phyloP scores from a whole-genome alignment of 2,329 filamentous ascomycete genomes.

The Aspergillus neoniger region DNA sequence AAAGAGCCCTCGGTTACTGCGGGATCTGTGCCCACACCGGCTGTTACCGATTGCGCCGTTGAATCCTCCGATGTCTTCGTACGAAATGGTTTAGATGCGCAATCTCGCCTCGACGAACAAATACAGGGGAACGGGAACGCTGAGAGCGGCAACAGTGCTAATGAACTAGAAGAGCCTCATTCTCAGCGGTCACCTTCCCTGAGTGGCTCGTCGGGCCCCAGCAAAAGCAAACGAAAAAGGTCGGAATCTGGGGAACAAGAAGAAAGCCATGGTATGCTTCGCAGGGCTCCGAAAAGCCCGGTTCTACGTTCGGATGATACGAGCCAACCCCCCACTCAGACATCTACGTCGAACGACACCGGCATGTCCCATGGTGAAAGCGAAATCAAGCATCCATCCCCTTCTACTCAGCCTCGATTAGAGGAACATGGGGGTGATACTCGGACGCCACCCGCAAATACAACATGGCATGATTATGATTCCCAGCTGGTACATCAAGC shows the following conservation, averaged over 20 bases:
- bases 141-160: slow-evolving; percentile 41
- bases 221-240: slow-evolving; percentile 67
- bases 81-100: slow-evolving; percentile 24
- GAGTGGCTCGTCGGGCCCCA: slow-evolving; percentile 17
- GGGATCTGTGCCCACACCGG: slow-evolving; percentile 14
- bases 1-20: slow-evolving; percentile 31
- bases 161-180: slow-evolving; percentile 25
- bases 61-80: slow-evolving; percentile 22
- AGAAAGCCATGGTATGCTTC: slow-evolving; percentile 34
- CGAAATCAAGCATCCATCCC: slow-evolving; percentile 26
- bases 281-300: slow-evolving; percentile 42
- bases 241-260: slow-evolving; percentile 61
- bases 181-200: slow-evolving; percentile 31
- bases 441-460: slow-evolving; percentile 29
- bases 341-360: slow-evolving; percentile 22
- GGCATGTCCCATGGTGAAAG: slow-evolving; percentile 18
- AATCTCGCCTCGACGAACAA: slow-evolving; percentile 42
- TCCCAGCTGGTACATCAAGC: slow-evolving; percentile 48
- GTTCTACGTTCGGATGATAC: slow-evolving; percentile 40
- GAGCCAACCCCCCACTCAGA: slow-evolving; percentile 26
- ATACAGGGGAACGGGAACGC: slow-evolving; percentile 53
- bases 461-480: slow-evolving; percentile 44
- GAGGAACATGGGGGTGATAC: slow-evolving; percentile 38
- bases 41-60: slow-evolving; percentile 19
- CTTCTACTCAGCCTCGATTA: slow-evolving; percentile 25